Conservation (phyloP, 768 basidiomycete species). For the Psilocybe cyanescens region DNA sequence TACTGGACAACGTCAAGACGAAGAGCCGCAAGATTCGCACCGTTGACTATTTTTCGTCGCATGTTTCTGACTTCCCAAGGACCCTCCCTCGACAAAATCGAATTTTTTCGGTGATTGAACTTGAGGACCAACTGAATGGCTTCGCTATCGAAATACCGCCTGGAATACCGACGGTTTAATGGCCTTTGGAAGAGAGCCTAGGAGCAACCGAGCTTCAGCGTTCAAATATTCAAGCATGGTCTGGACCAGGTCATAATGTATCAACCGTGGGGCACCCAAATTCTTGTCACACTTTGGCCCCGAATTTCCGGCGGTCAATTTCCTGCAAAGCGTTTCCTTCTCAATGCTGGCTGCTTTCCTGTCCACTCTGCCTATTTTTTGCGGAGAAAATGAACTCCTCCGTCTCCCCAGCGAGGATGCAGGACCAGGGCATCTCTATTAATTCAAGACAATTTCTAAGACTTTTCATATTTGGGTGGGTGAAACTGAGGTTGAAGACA, state of each 20-base stretch:
- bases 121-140: background rate
- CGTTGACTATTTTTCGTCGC: background rate
- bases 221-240: background rate
- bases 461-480: background rate
- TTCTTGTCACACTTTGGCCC: background rate
- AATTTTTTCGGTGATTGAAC: background rate
- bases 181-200: no score
- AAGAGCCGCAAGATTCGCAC: background rate
- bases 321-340: background rate
- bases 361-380: background rate
- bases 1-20: background rate
- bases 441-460: background rate
- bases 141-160: background rate
- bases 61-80: background rate
- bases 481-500: background rate
- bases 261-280: background rate
- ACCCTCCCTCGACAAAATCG: background rate
- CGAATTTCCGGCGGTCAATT: conserved; percentile 7
- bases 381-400: background rate
- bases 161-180: background rate
- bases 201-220: no score
- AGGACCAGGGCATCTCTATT: background rate
- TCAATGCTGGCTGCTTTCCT: background rate
- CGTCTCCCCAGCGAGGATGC: background rate
- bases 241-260: background rate